phyloP scores from a whole-genome alignment of 1,284 basidiomycete genomes.

The Salmacisia buchloeana region DNA sequence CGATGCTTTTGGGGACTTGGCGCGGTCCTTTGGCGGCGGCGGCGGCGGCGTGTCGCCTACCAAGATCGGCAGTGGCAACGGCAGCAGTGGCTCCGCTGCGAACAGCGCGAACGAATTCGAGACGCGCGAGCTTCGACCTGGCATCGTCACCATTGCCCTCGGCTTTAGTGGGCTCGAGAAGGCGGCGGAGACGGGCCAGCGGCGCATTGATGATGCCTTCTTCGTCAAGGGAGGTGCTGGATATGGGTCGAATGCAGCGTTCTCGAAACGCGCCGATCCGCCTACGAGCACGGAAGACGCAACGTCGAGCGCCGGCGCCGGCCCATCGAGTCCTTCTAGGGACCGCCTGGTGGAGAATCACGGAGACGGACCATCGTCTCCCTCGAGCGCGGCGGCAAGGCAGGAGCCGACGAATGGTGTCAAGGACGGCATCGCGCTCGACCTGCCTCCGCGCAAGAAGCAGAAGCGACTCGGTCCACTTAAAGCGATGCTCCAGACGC shows the following conservation, averaged over 20 bases:
- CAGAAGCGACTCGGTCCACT: background rate
- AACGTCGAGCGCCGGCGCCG: too few species aligned
- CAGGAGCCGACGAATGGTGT: too few species aligned
- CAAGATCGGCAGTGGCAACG: background rate
- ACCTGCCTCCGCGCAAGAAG: background rate
- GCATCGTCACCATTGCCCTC: slow-evolving; percentile 66
- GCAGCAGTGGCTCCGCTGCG: slow-evolving; percentile 6
- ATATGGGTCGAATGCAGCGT: too few species aligned
- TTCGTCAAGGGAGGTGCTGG: background rate
- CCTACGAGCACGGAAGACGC: too few species aligned
- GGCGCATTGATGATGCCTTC: slow-evolving; percentile 62
- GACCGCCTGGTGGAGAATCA: too few species aligned
- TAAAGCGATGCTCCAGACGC: background rate
- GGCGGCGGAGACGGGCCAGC: slow-evolving; percentile 71
- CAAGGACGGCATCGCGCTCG: too few species aligned
- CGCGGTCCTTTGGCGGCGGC: background rate
- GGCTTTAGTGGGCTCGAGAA: slow-evolving; percentile 74
- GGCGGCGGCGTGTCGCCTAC: background rate
- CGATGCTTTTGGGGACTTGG: slow-evolving; percentile 62
- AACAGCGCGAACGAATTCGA: slow-evolving; percentile 26
- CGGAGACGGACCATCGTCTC: too few species aligned
- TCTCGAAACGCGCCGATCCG: too few species aligned
- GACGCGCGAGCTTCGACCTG: slow-evolving; percentile 20
- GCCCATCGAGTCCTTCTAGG: too few species aligned
- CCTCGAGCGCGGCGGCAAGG: too few species aligned